Evolutionary conservation across 2,329 filamentous ascomycete species (phyloP), one percentile per base, ranked within the genome.

Genomic region (Parafenestella ontariensis): DNA sequence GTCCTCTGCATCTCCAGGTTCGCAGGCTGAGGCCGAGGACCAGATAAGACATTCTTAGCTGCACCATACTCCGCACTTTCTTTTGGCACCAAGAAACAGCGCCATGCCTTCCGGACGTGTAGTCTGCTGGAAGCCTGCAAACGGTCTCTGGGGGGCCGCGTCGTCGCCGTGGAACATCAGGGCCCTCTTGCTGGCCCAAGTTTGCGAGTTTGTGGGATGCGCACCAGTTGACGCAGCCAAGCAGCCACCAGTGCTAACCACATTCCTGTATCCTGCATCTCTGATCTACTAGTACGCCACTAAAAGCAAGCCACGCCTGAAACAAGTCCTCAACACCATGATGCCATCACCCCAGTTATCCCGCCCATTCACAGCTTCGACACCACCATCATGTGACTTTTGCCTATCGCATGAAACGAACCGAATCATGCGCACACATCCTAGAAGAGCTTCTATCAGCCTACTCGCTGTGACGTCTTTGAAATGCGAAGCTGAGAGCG

Each of bases 251-350:
- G 23, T 40, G 46, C 40, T 46, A 21, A 33, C 46, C 28, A 33
- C 45, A 28, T 48, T 36, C 33, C 34, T n/a, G 24, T 9, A 34
- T 26, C 29, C 51, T 49, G 46, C 45, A 41, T 44, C 29, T 11
- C 49, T 40, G 58, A 44, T 44, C 56, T 55, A 54, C 61, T 57
- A 36, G 52, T 33, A 50, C 52, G 49, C 59, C 54, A 47, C 53
- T 55, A 53, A 47, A 56, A 37, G 37, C 36, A 33, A n/a, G 48
- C 59, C 63, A 62, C 59, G 58, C 62, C 62, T 69, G 68, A 71
- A 72, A 71, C 68, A 59, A 49, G 39, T 56, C 53, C 61, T 71
- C 69, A 71, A 71, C 69, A 72, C 69, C 68, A 71, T 61, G 55
- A 63, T 59, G 53, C 56, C 24, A 56, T 56, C 47, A 36, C 47